Conservation (phyloP, 257 asterid genomes). For the Thymus quinquecostatus region DNA sequence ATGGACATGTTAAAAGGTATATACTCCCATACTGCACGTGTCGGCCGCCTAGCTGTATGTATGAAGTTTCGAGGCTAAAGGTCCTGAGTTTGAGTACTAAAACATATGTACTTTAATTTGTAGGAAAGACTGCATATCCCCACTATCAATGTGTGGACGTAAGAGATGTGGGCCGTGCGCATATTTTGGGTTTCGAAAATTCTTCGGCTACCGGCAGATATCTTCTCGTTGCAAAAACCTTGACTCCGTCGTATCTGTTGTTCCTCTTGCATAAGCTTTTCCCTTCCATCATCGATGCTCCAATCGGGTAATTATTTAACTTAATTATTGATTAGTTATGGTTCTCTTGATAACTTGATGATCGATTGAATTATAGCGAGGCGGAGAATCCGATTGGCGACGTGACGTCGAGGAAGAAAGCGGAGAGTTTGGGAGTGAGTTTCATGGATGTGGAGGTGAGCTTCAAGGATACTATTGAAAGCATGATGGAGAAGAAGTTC, state of each 20-base stretch:
- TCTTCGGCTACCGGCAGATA: constrained; percentile 44
- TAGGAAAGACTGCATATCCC: neutral
- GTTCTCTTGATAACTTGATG: no score
- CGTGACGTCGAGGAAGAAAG: constrained; percentile 40
- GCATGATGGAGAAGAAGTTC: constrained; percentile 40
- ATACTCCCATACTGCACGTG: no score
- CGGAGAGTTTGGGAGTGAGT: constrained; percentile 41
- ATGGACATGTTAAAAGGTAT: constrained; percentile 1
- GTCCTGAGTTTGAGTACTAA: no score
- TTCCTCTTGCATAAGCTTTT: constrained; percentile 28
- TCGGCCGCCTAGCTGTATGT: no score
- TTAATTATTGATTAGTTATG: no score
- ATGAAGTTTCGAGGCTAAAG: no score
- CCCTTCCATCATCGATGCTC: constrained; percentile 35
- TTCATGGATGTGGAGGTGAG: constrained; percentile 40
- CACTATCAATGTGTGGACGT: constrained; percentile 35
- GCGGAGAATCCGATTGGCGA: neutral
- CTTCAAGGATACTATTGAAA: constrained; percentile 41
- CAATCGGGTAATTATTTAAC: neutral
- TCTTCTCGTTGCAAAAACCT: constrained; percentile 28
- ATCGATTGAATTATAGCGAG: no score
- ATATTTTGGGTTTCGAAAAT: constrained; percentile 37
- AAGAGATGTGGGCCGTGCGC: constrained; percentile 49
- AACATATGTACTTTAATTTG: no score
- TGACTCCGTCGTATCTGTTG: constrained; percentile 9